Evolutionary conservation across 2,329 filamentous ascomycete species (phyloP), one percentile per base, ranked within the genome.

Genomic region (Calonectria hongkongensis): DNA sequence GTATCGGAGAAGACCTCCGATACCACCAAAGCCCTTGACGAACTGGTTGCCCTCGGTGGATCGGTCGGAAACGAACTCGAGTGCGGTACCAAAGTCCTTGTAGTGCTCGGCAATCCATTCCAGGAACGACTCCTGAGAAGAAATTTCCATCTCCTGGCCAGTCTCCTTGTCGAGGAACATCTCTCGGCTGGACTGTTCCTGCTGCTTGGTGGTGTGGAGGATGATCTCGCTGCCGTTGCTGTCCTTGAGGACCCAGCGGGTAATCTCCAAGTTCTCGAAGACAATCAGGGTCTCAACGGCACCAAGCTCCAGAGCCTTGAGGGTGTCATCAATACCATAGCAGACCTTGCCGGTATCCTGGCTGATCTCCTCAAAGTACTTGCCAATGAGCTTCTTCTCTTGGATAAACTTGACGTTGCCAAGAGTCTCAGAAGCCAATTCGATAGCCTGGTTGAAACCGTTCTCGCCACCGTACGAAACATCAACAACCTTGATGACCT

Each of bases 361-460:
- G 84, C 95, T 98, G 82, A 99, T 98, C 87, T 99, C 96, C 84
- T 99, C 96, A 81, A 99, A 99, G 89, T 99, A 99, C 84, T 94
- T 95, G 84, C 96, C 96, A 82, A 99, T 99, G 75, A 99, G 92
- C 89, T 98, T 99, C 94, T 99, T 99, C 91, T 99, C 97, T 87
- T 99, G 97, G 84, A 99, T 98, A 85, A 99, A 99, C 88, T 99
- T 99, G 91, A 99, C 97, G 84, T 98, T 99, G 86, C 96, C 94
- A 60, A 99, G 91, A 9, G 97, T 99, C 89, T 99, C 97, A 9
- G 95, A 92, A 30, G 97, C 94, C 81, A 99, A 87, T 84, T 99
- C 97, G 76, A 99, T 99, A 73, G 97, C 97, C 88, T 99, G 97
- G 89, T 99, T 99, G 91, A 99, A 99, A 58, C 97, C 97, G 89